Evolutionary conservation across 2,329 filamentous ascomycete species (phyloP).

Genomic region (Colletotrichum sp.): DNA sequence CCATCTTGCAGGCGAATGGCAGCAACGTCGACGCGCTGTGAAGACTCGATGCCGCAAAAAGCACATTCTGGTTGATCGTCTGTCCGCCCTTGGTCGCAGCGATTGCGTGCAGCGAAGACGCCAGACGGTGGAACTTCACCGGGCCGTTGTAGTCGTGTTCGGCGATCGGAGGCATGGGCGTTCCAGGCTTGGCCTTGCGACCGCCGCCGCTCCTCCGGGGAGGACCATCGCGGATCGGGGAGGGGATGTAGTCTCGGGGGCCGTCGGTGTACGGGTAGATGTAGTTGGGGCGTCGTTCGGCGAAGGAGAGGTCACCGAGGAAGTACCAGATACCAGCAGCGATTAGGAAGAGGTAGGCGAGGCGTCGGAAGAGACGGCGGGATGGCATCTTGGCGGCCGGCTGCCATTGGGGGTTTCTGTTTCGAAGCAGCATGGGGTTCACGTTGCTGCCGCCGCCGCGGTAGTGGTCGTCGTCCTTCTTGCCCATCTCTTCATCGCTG

Average conservation of each 20-base stretch:
- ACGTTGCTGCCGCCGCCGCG: constrained; percentile 22
- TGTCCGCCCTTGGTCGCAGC: constrained; percentile 56
- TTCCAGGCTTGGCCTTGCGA: constrained; percentile 17
- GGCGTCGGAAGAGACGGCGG: constrained; percentile 59
- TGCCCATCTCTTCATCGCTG: constrained; percentile 60
- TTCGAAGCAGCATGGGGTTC: constrained; percentile 25
- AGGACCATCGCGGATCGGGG: constrained; percentile 6
- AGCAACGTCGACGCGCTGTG: constrained; percentile 75
- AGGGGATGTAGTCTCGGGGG: not conserved
- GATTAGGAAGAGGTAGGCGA: constrained; percentile 52
- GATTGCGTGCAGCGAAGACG: constrained; percentile 65
- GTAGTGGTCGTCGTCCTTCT: constrained; percentile 64
- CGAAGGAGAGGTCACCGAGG: constrained; percentile 64
- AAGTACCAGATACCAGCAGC: constrained; percentile 65
- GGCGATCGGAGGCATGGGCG: constrained; percentile 18
- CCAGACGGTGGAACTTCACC: constrained; percentile 71
- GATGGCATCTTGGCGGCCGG: constrained; percentile 45
- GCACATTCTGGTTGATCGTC: constrained; percentile 68
- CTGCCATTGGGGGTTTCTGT: constrained; percentile 41
- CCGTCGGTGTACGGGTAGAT: constrained; percentile 31
- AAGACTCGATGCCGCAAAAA: constrained; percentile 80
- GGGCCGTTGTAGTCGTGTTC: constrained; percentile 66
- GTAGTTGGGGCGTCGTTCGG: constrained; percentile 38
- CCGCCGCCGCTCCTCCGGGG: not conserved
- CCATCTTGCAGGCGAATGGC: constrained; percentile 89